These are phyloP conservation scores for Emergomyces orientalis DNA, from an alignment of 2,329 filamentous ascomycete genomes.

Conservation along the genomic window DNA sequence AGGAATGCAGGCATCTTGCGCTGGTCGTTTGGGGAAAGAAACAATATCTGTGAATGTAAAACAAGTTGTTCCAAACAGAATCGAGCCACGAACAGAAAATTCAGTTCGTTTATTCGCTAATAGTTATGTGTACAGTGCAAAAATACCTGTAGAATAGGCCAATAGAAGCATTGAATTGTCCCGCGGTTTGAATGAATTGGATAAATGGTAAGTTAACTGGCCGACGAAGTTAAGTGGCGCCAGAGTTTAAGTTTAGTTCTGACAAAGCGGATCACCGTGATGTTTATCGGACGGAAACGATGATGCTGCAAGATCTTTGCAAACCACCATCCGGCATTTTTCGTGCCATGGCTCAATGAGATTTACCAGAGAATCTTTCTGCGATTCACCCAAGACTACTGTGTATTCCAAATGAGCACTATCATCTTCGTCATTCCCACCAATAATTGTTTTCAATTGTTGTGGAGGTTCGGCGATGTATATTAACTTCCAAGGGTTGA, in stretches of 20 bases:
- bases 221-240: not conserved
- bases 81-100: not conserved
- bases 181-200: no score
- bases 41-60: not conserved
- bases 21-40: not conserved
- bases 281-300: not conserved
- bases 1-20: not conserved
- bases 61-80: not conserved
- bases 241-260: not conserved
- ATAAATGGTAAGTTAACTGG: not conserved
- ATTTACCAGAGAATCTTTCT: not conserved
- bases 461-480: not conserved
- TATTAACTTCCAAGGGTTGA: constrained; percentile 4
- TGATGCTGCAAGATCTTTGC: not conserved
- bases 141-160: not conserved
- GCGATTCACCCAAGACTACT: not conserved
- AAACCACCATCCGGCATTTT: constrained; percentile 1
- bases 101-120: not conserved
- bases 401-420: not conserved
- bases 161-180: no score
- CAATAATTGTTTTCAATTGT: constrained; percentile 1
- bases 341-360: not conserved
- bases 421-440: not conserved
- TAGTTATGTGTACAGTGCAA: not conserved
- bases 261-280: not conserved